These are phyloP conservation scores for Sanghuangporus baumii DNA, from an alignment of 1,284 basidiomycete species.

Conservation along the genomic window DNA sequence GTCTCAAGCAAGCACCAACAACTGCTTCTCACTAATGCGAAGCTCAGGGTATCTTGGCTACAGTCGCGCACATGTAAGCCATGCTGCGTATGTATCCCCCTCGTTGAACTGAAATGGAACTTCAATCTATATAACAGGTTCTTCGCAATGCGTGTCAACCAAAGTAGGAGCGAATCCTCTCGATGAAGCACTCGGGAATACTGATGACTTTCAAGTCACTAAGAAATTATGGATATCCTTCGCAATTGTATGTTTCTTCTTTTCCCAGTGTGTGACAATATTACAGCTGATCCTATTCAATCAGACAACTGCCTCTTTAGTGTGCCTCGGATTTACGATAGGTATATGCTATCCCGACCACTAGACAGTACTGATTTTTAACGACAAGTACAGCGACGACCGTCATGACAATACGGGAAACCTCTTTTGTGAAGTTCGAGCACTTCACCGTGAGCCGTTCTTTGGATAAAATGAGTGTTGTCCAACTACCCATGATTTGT, in stretches of 20 bases:
- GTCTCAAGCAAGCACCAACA: not conserved
- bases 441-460: not conserved
- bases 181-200: not conserved
- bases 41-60: conserved; percentile 1
- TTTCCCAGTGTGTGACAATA: not conserved
- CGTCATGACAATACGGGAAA: not conserved
- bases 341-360: not conserved
- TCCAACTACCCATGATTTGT: not conserved
- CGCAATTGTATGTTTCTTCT: not conserved
- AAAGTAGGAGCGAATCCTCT: not conserved
- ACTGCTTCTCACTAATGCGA: too few species aligned
- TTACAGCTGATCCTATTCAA: not conserved
- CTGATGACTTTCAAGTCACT: not conserved
- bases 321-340: conserved; percentile 1
- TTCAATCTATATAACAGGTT: not conserved
- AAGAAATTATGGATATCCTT: not conserved
- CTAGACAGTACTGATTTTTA: not conserved
- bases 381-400: not conserved
- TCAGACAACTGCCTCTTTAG: conserved; percentile 1
- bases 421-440: not conserved
- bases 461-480: too few species aligned
- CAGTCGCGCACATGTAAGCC: conserved; percentile 6
- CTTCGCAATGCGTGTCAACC: conserved; percentile 4
- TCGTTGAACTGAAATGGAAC: not conserved
- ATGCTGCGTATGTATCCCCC: not conserved